Base-by-base conservation (phyloP, 257 asterid species). In the Primulina huaijiensis region DNA sequence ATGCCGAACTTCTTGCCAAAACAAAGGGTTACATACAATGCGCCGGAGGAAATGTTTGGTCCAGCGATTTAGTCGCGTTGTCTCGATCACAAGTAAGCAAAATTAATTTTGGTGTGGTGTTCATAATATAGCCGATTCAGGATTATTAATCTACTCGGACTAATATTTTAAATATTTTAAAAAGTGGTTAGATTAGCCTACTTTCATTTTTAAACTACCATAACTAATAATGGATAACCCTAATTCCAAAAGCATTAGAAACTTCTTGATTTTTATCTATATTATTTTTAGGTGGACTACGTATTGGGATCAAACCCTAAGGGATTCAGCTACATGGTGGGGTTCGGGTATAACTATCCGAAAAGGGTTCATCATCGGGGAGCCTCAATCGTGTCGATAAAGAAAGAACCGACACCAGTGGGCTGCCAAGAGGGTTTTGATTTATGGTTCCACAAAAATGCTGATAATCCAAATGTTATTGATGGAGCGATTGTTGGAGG, bases 401-500 rank as follows among this genome's bases (percentile, higher is more conserved):
- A 82, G 73, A 29, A 19, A 7, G 68, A 76, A 20, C 7, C 38
- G 1, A 64, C 1, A 0, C 73, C 75, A 1, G 88, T 89, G 60
- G 53, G 68, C 0, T 89, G 96, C 75, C 43, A 78, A 11, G 82
- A 70, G 0, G 92, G 95, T 8, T 85, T 68, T 33, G 2, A 2
- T 3, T 6, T 30, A 37, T 89, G 92, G 90, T 83, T 69, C 19
- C 25, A 86, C 8, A 82, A 3, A 55, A 58, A 79, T 10, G 80
- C 81, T 4, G 82, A 82, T 5, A 87, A 89, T 68, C 92, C 94
- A 21, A 89, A 87, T 64, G 72, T 84, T 10, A 23, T 89, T 2
- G 70, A 73, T 2, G 96, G 96, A 17, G 94, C 94, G 2, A 71
- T 87, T 0, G 90, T 87, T 0, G 96, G 96, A 3, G 96, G 94